Evolutionary conservation across 148 eudicot species (phyloP).

Genomic region (Fallopia convolvulus): DNA sequence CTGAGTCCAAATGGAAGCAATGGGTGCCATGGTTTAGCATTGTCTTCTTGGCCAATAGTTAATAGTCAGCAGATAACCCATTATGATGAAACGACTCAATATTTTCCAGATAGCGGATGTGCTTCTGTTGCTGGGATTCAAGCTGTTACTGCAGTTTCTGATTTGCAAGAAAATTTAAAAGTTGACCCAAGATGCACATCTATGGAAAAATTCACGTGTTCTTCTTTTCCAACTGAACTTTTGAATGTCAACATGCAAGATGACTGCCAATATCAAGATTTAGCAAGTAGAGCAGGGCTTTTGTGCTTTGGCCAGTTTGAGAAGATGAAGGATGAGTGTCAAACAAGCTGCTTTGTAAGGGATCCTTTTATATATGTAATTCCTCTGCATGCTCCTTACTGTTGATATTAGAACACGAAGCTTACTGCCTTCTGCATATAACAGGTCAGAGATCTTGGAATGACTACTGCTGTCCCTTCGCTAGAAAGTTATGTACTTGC

Average conservation of each 20-base stretch:
- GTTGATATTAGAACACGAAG: not conserved
- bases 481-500: not conserved
- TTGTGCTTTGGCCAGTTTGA: not conserved
- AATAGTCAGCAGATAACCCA: not conserved
- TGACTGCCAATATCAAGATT: slow-evolving; percentile 1
- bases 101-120: not conserved
- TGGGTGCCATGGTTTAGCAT: not conserved
- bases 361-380: not conserved
- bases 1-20: not conserved
- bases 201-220: no score
- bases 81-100: not conserved
- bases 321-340: not conserved
- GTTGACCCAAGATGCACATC: not conserved
- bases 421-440: not conserved
- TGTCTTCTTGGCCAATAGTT: not conserved
- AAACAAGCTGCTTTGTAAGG: slow-evolving; percentile 2
- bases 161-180: not conserved
- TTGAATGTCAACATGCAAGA: not conserved
- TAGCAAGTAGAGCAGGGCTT: not conserved
- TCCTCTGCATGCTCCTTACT: not conserved
- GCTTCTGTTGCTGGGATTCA: not conserved
- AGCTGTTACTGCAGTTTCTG: not conserved
- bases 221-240: not conserved
- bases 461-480: not conserved
- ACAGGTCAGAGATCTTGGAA: not conserved